phyloP scores from a whole-genome alignment of 2,329 filamentous ascomycete species.

The Mycosphaerella sp. region DNA sequence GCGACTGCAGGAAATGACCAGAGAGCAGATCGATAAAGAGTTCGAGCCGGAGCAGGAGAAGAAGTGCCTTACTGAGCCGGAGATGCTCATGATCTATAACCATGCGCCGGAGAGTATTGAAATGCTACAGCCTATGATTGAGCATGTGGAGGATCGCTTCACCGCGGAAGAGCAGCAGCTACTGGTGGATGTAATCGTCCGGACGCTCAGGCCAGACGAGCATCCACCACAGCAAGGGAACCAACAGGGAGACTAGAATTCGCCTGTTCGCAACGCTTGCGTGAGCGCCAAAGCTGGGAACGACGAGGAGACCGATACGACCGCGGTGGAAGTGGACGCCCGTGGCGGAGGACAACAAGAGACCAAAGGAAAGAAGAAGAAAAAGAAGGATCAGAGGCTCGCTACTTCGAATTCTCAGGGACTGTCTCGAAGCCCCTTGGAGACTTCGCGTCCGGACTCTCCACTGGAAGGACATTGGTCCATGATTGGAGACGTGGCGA shows the following conservation, averaged over 20 bases:
- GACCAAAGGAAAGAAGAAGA: no score
- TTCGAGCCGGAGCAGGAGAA: slow-evolving; percentile 29
- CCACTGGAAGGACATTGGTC: not conserved
- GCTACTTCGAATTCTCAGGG: not conserved
- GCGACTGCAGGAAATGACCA: slow-evolving; percentile 21
- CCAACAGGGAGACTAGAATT: slow-evolving; percentile 11
- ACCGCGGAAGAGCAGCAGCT: slow-evolving; percentile 30
- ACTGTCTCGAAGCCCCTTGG: not conserved
- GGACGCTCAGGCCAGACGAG: slow-evolving; percentile 17
- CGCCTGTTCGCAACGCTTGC: slow-evolving; percentile 5
- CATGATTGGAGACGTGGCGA: not conserved
- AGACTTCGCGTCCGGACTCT: not conserved
- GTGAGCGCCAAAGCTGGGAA: not conserved
- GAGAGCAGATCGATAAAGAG: slow-evolving; percentile 25
- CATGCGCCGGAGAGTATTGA: slow-evolving; percentile 30
- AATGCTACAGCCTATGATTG: slow-evolving; percentile 35
- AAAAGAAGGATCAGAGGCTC: no score
- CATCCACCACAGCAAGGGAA: not conserved
- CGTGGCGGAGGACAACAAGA: no score
- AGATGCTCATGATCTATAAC: slow-evolving; percentile 33
- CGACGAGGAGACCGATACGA: not conserved
- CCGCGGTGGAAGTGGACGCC: no score
- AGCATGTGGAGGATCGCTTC: slow-evolving; percentile 33
- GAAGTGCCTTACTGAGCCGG: slow-evolving; percentile 33
- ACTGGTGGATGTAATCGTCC: slow-evolving; percentile 27